Evolutionary conservation across 306 rosid species (phyloP), one percentile per base, ranked within the genome.

Genomic region (Bauhinia variegata): DNA sequence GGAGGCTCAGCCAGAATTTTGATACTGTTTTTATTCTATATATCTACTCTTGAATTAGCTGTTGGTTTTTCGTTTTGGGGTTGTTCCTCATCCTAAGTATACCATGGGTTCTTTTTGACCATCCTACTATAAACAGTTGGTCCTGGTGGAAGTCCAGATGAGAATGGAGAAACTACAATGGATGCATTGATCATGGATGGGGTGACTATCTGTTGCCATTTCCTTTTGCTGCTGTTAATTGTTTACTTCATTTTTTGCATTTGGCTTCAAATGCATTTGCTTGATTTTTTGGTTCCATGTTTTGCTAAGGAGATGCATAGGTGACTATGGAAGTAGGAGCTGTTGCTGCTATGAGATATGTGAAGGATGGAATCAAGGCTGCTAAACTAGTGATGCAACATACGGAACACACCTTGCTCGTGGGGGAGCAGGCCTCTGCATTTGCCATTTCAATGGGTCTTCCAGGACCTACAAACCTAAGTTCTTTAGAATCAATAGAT

Each of bases 101-200:
- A 36, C 31, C 42, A 46, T 2, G 48, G 46, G 16, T 63, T 17
- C 39, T 41, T 75, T 54, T 39, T 59, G 58, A 43, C 10, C 51
- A 11, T 65, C 30, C 52, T 37, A 42, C 39, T 75, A 61, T 59
- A 1, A 60, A 71, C 80, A 93, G 97, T 93, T 77, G 97, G 97
- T 61, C 98, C 98, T 1, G 98, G 98, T 64, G 98, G 98, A 46
- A 93, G 97, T 81, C 97, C 98, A 14, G 91, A 93, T 68, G 98
- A 93, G 78, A 89, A 89, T 28, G 98, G 97, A 55, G 98, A 93
- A 83, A 88, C 98, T 34, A 89, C 96, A 36, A 84, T 93, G 9
- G 97, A 93, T 78, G 97, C 97, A 48, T 30, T 93, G 68, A 77
- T 93, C 80, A 93, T 93, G 97, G 91, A 93, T 66, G 98, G 91